phyloP scores from a whole-genome alignment of 192 early-diverging fungal species.

The Mortierella alpina region DNA sequence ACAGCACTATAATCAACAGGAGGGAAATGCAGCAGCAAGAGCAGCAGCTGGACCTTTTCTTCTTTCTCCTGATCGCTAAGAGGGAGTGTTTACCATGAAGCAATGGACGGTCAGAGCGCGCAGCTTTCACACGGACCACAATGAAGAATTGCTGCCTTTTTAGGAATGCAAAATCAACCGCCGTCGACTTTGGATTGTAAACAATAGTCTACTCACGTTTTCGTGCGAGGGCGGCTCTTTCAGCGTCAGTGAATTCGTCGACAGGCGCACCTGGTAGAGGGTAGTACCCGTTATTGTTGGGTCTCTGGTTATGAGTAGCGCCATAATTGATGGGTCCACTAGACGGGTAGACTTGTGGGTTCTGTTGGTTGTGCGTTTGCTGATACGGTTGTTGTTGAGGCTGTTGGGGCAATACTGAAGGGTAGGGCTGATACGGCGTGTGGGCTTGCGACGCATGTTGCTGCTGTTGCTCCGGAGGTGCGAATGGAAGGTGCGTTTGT shows the following conservation, averaged over 20 bases:
- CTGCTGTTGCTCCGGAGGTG: not conserved
- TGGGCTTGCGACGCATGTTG: not conserved
- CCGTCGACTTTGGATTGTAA: not conserved
- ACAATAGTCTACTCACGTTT: not conserved
- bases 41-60: conserved; percentile 17
- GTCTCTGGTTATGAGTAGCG: not conserved
- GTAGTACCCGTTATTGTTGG: conserved; percentile 6
- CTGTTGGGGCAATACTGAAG: not conserved
- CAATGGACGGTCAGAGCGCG: not conserved
- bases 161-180: not conserved
- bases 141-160: not conserved
- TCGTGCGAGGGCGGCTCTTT: not conserved
- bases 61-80: conserved; percentile 1
- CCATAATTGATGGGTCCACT: conserved; percentile 15
- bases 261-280: not conserved
- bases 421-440: not conserved
- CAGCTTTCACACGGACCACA: not conserved
- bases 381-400: not conserved
- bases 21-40: conserved; percentile 13
- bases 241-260: not conserved
- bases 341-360: no score
- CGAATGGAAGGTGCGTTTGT: not conserved
- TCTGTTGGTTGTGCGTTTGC: not conserved
- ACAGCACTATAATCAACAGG: conserved; percentile 7
- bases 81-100: not conserved